These are phyloP conservation scores for Aeschynomene evenia DNA, from an alignment of 306 rosid genomes.

Conservation along the genomic window DNA sequence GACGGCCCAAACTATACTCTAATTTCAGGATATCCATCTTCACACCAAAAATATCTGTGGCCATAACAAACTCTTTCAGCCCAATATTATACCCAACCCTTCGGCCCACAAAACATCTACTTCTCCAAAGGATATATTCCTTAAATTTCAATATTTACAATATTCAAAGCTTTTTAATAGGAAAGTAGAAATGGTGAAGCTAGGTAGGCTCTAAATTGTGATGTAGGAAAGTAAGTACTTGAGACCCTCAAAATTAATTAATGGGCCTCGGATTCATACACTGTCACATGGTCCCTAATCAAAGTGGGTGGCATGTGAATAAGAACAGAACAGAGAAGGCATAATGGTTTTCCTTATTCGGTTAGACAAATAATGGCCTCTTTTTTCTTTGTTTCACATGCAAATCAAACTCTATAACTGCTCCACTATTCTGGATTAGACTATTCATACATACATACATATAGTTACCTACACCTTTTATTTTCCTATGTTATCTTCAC, in stretches of 20 bases:
- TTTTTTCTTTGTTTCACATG: conserved; percentile 35
- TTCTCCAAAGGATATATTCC: no score
- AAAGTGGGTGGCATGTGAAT: conserved; percentile 42
- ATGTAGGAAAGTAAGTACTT: conserved; percentile 25
- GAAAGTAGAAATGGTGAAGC: conserved; percentile 1
- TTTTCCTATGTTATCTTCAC: background rate
- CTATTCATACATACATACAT: no score
- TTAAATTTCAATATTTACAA: no score
- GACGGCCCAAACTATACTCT: no score
- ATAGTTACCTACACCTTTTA: background rate
- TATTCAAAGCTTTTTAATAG: no score
- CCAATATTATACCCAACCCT: no score
- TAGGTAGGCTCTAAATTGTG: background rate
- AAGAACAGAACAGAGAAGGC: conserved; percentile 4
- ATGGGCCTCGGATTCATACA: conserved; percentile 21
- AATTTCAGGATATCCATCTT: no score
- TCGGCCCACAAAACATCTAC: no score
- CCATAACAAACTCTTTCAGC: no score
- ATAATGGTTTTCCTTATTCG: conserved; percentile 35
- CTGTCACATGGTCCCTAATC: conserved; percentile 36
- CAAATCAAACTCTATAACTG: background rate
- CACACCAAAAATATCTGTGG: no score
- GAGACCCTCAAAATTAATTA: conserved; percentile 21
- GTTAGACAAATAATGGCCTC: conserved; percentile 38
- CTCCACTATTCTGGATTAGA: background rate